Base-by-base conservation (phyloP, 441 rosid genomes). In the Erysimum pusillum region DNA sequence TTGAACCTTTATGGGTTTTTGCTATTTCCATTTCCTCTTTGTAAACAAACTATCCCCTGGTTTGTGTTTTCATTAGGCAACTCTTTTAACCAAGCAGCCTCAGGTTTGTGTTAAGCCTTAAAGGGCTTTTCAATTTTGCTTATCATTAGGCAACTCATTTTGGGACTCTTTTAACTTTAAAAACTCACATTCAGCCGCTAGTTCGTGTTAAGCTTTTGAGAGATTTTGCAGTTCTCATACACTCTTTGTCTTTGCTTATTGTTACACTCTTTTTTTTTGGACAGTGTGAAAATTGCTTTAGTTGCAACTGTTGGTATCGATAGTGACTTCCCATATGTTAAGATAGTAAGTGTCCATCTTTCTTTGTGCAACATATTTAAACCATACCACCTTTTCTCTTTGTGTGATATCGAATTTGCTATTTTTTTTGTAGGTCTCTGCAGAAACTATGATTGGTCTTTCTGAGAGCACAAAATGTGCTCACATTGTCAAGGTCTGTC, bases 381-480 rank as follows among this genome's bases (percentile, higher is more conserved):
- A 63, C 59, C 32, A 25, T 71, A 3, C 64, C 69, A 57, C 48
- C 14, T 60, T 62, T 67, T 38, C 63, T 22, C 70, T 71, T 38
- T 60, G 73, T 73, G 51, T 76, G 6, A 28, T 35, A 63, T 46
- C 69, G 58, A 48, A 48, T 54, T 65, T 12, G 31, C 25, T 73
- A 59, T 62, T 56, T 62, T 59, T 4, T 80, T 4, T 80, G 51
- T 78, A 96, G 98, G 79, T 96, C 76, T 96, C 99, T 8, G 97
- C 97, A 25, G 99, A 96, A 84, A 38, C 97, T 20, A 93, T 96
- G 99, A 87, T 91, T 78, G 98, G 98, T 75, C 95, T 96, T 78
- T 95, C 89, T 48, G 98, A 93, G 88, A 90, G 97, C 87, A 90
- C 97, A 57, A 96, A 93, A 80, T 93, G 99, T 73, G 92, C 96